Conservation (phyloP, 2,329 filamentous ascomycete species). For the Apiospora rasikravindrae region DNA sequence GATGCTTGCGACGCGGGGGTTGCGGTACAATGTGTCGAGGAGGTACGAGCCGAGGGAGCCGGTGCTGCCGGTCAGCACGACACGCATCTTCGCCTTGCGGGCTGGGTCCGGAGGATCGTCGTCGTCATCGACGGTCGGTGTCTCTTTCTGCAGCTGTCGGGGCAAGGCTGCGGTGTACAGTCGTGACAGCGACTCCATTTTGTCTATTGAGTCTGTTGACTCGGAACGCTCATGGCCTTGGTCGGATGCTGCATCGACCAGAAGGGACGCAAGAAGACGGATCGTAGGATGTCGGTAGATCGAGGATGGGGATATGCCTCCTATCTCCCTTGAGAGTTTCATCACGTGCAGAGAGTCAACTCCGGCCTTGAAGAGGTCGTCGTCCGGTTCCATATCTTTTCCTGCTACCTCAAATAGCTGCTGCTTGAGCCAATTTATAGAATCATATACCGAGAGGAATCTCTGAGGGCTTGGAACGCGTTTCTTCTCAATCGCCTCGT, state of each 20-base stretch:
- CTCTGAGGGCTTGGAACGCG: no score
- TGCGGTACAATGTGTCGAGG: constrained; percentile 43
- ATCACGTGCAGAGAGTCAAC: constrained; percentile 48
- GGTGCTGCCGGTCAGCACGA: constrained; percentile 54
- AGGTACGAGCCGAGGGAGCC: constrained; percentile 56
- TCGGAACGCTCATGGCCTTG: not conserved
- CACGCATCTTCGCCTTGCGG: constrained; percentile 15
- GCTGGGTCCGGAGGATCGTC: not conserved
- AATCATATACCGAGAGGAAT: not conserved
- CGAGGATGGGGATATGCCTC: not conserved
- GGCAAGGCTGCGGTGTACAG: not conserved
- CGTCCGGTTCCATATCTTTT: constrained; percentile 29
- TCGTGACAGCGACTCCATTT: not conserved
- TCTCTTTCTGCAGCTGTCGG: not conserved
- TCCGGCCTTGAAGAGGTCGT: constrained; percentile 45
- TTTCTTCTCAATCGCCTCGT: not conserved
- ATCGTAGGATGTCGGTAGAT: constrained; percentile 32
- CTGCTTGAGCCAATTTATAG: constrained; percentile 12
- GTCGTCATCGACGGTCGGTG: not conserved
- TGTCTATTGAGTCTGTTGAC: not conserved
- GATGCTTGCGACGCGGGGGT: constrained; percentile 45
- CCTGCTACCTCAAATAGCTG: not conserved
- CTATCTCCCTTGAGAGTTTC: not conserved
- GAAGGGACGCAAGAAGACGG: constrained; percentile 31
- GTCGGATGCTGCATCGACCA: constrained; percentile 13